Evolutionary conservation across 768 basidiomycete species (phyloP), one percentile per base, ranked within the genome.

Genomic region (Coprinopsis cinerea): DNA sequence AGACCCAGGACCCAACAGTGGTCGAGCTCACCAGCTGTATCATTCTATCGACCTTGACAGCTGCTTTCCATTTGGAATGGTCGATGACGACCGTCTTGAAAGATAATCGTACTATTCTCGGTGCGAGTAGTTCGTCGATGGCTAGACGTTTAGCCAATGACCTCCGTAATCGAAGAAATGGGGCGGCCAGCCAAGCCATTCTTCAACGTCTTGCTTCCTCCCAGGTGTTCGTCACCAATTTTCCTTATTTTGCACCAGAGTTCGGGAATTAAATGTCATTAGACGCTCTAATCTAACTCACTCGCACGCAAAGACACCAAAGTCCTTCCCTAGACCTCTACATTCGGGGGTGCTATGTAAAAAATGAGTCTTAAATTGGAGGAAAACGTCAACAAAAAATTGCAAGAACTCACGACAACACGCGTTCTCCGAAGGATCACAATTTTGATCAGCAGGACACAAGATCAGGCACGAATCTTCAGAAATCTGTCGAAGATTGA

Each of bases 41-140:
- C 45, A 67, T 88, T 17, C 78, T 83, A 6, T 85, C 84, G 1
- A 71, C 78, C 0, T 71, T 91, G 30, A 82, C 82, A 1, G 75
- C 78, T 1, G 80, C 84, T 0, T 67, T 86, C 44, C 84, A 90
- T 55, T 61, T 87, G 9, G 88, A 91, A 61, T 77, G 83, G 70
- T 83, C 83, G 10, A 65, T 85, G 52, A 74, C 75, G 46, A 72
- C 75, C 4, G 71, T 77, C 25, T 70, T 72, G 51, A 72, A 71
- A 40, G 77, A 82, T 46, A 71, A 77, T 44, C 64, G 67, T 17
- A 64, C 68, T 14, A 66, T 77, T 5, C 64, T 87, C 10, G 87
- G 87, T 10, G 79, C 85, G 58, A 68, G 81, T 6, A 84, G 81
- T 50, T 68, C 77, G 2, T 70, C 75, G 1, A 76, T 88, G 72